These are phyloP conservation scores for Coemansia sp. DNA, from an alignment of 192 early-diverging fungal species.

Conservation along the genomic window DNA sequence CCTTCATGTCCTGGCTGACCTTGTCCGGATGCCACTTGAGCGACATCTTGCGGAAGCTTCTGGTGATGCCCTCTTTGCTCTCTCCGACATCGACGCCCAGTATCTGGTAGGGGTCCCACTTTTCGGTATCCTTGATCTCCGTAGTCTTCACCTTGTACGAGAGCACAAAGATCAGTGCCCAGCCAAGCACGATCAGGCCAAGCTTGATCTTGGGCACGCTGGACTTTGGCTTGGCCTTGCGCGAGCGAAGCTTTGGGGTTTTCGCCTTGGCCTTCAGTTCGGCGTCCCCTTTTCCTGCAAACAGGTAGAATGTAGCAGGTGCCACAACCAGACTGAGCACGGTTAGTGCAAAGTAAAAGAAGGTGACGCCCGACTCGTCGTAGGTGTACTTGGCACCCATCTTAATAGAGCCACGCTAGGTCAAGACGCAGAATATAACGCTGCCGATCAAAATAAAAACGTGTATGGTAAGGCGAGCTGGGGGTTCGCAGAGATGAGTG, in stretches of 20 bases:
- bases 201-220: slow-evolving; percentile 27
- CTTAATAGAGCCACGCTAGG: not conserved
- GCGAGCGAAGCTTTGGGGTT: slow-evolving; percentile 40
- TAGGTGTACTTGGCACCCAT: slow-evolving; percentile 82
- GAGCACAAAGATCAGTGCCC: slow-evolving; percentile 46
- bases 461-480: slow-evolving; percentile 3
- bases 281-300: slow-evolving; percentile 39
- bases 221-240: slow-evolving; percentile 35
- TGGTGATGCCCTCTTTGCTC: slow-evolving; percentile 60
- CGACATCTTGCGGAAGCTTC: slow-evolving; percentile 68
- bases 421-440: not conserved
- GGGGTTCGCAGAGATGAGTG: not conserved
- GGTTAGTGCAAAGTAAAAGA: slow-evolving; percentile 90
- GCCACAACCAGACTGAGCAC: slow-evolving; percentile 78
- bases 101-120: slow-evolving; percentile 95
- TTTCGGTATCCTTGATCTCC: slow-evolving; percentile 58
- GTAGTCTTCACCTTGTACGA: slow-evolving; percentile 59
- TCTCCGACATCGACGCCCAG: slow-evolving; percentile 69
- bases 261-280: slow-evolving; percentile 34
- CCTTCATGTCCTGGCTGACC: slow-evolving; percentile 63
- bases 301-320: slow-evolving; percentile 63
- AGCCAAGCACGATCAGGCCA: slow-evolving; percentile 38
- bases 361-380: slow-evolving; percentile 91
- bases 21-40: slow-evolving; percentile 77
- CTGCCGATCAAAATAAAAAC: not conserved